These are phyloP conservation scores for Begonia loranthoides DNA, from an alignment of 306 rosid species.

Conservation along the genomic window DNA sequence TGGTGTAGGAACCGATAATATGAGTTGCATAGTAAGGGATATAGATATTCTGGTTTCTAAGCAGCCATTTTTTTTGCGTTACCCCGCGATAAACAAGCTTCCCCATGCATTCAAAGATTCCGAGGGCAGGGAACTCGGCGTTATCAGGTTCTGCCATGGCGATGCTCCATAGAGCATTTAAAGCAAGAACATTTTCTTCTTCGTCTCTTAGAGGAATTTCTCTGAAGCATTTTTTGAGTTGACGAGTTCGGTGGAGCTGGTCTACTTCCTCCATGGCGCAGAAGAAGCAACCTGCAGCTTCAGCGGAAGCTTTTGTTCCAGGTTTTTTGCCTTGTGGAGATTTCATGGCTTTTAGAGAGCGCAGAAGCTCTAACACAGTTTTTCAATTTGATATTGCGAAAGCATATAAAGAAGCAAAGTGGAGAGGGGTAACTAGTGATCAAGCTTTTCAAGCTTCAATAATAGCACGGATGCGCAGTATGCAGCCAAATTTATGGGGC, in stretches of 20 bases:
- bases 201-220: conserved; percentile 33
- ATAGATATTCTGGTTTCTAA: conserved; percentile 36
- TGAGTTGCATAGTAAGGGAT: conserved; percentile 70
- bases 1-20: conserved; percentile 51
- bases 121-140: conserved; percentile 53
- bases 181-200: conserved; percentile 32
- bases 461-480: too few relatives aligned
- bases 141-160: conserved; percentile 43
- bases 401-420: too few relatives aligned
- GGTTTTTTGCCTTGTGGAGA: conserved; percentile 10
- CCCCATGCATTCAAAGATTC: conserved; percentile 50
- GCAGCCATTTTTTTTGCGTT: conserved; percentile 33
- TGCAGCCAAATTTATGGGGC: too few relatives aligned
- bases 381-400: too few relatives aligned
- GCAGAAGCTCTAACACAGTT: too few relatives aligned
- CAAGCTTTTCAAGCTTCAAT: too few relatives aligned
- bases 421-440: too few relatives aligned
- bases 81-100: conserved; percentile 37
- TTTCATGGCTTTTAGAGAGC: conserved; percentile 17
- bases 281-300: conserved; percentile 31
- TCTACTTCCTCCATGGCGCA: conserved; percentile 41
- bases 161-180: conserved; percentile 47
- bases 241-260: conserved; percentile 22
- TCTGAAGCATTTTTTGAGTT: conserved; percentile 29
- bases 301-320: background rate